Conservation (phyloP, 2,329 filamentous ascomycete genomes). For the Venturia oleaginea region DNA sequence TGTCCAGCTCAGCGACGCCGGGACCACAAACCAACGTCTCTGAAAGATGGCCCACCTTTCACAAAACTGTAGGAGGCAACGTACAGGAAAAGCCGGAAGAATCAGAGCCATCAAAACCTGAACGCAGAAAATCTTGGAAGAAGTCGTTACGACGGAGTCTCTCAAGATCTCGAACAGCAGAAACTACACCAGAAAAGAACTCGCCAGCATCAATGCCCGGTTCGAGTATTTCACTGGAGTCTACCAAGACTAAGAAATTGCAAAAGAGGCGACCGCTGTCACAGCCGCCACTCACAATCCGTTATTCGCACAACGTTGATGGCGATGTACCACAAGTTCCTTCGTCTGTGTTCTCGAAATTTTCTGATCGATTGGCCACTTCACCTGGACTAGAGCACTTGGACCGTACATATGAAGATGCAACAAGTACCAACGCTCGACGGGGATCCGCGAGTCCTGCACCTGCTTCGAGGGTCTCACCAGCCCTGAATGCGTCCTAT, state of each 20-base stretch:
- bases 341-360: constrained; percentile 26
- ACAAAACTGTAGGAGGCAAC: not conserved
- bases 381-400: constrained; percentile 29
- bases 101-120: not conserved
- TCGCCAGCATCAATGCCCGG: constrained; percentile 19
- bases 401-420: constrained; percentile 24
- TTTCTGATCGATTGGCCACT: constrained; percentile 26
- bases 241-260: constrained; percentile 21
- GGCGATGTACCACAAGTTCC: constrained; percentile 27
- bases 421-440: constrained; percentile 22
- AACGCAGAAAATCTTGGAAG: constrained; percentile 11
- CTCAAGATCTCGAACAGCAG: constrained; percentile 12
- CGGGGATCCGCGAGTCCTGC: constrained; percentile 7
- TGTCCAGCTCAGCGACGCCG: not conserved
- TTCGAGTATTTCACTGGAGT: constrained; percentile 19
- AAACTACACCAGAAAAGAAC: constrained; percentile 19
- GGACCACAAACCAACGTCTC: not conserved
- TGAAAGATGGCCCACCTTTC: not conserved
- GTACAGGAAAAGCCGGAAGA: not conserved
- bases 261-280: constrained; percentile 24
- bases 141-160: constrained; percentile 10
- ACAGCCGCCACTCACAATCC: constrained; percentile 23
- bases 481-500: not conserved
- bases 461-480: not conserved
- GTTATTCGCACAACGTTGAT: constrained; percentile 25